These are phyloP conservation scores for Lactuca saligna DNA, from an alignment of 129 eudicot genomes.

Conservation along the genomic window DNA sequence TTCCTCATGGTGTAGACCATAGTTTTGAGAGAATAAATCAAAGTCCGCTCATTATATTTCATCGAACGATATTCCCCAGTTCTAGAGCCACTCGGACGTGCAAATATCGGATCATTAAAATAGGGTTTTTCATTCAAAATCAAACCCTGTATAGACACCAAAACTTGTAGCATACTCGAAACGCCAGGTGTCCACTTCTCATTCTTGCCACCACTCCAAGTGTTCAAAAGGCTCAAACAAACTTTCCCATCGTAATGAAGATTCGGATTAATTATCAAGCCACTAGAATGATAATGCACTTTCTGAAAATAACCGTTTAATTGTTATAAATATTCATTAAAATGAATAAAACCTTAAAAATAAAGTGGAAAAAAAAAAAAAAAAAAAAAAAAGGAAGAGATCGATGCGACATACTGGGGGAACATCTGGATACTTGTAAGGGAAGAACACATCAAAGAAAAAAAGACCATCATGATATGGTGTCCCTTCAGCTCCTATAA, in stretches of 20 bases:
- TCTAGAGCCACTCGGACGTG: conserved; percentile 24
- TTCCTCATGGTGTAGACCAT: conserved; percentile 59
- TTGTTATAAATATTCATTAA: not conserved
- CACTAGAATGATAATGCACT: conserved; percentile 79
- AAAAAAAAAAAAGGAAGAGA: not conserved
- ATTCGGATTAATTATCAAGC: conserved; percentile 76
- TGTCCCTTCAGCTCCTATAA: conserved; percentile 94
- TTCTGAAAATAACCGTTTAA: conserved; percentile 40
- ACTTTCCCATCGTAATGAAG: conserved; percentile 63
- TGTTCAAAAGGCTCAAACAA: conserved; percentile 83
- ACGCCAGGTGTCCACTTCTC: conserved; percentile 75
- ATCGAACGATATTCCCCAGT: conserved; percentile 38
- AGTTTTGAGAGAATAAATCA: conserved; percentile 51
- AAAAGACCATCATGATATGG: conserved; percentile 95
- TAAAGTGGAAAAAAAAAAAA: too few relatives aligned
- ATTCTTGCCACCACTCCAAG: conserved; percentile 60
- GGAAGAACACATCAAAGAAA: conserved; percentile 78
- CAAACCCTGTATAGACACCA: conserved; percentile 86
- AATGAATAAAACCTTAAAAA: too few relatives aligned
- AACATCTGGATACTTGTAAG: conserved; percentile 55
- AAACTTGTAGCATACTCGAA: conserved; percentile 79
- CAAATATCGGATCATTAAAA: conserved; percentile 70
- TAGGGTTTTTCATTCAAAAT: conserved; percentile 73
- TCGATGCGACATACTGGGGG: conserved; percentile 66
- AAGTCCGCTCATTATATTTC: conserved; percentile 51